Conservation (phyloP, 345 rosid genomes). For the Murraya koenigii region DNA sequence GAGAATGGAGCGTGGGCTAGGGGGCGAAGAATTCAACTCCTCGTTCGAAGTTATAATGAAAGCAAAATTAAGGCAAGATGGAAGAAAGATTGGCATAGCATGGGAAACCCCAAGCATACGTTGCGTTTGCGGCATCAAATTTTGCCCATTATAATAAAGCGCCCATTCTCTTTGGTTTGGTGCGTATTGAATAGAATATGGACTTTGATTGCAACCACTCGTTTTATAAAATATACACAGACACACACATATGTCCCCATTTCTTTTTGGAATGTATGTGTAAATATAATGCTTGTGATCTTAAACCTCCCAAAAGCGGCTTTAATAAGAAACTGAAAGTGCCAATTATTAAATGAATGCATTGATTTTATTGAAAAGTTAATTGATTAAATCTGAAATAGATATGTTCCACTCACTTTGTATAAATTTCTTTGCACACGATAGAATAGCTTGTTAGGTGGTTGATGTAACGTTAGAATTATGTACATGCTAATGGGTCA, state of each 20-base stretch:
- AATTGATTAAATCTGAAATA: neutral
- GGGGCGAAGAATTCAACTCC: neutral
- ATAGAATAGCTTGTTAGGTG: neutral
- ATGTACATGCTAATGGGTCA: neutral
- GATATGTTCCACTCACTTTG: neutral
- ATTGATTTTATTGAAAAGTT: neutral
- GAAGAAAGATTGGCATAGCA: neutral
- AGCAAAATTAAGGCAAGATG: neutral
- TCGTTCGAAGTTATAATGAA: neutral
- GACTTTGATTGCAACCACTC: neutral
- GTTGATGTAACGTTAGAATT: neutral
- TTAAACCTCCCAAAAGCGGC: no score
- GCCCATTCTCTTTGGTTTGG: neutral
- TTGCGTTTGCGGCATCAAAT: neutral
- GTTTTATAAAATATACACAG: neutral
- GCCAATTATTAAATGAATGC: no score
- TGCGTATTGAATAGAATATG: neutral
- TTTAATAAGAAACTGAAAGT: no score
- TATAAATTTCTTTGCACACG: neutral
- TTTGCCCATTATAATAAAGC: neutral
- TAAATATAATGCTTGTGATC: no score
- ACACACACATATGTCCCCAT: neutral
- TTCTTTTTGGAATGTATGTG: neutral
- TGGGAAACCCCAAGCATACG: neutral
- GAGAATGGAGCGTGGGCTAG: neutral